Base-by-base conservation (phyloP, 306 rosid genomes). In the Begonia peltatifolia region DNA sequence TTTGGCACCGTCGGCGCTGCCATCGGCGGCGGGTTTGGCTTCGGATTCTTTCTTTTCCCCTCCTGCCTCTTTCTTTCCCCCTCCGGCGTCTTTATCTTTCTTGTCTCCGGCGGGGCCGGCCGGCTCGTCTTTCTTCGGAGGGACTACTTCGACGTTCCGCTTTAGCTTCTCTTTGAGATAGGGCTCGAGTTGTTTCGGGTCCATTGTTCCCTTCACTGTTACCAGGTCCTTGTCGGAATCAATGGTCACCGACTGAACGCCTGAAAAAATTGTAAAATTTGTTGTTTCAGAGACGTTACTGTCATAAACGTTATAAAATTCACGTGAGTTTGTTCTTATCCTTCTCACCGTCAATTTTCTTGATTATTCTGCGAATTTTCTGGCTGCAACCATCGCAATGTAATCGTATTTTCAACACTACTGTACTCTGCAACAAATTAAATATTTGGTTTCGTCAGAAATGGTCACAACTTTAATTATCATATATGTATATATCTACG, bases 381-480 rank as follows among this genome's bases (percentile, higher is more conserved):
- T 69, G 66, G 13, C 79, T 73, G 71, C 99, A 90, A 10, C 88
- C 95, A 0, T 90, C 99, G 30, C 99, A 90, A 56, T 90, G 99
- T 61, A 90, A 67, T 60, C 68, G 75, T 49, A 81, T 81, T 80
- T 80, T 90, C 69, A 83, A 52, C 52, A 74, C 81, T 56, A 70
- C 87, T 41, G 99, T 71, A 56, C 63, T 71, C 94, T 90, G 95
- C 52, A 67, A 62, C 14, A 48, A 15, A 38, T 59, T 41, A 52
- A 72, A 68, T 30, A 7, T 5, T 30, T 30, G 0, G 0, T 30
- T 30, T 30, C 38, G 7, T 30, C 38, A 30, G 38, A 30, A 30
- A 30, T 30, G 9, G 8, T 6, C 38, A 30, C 8, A 30, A 30
- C 38, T 30, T 30, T 30, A 30, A 4, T 2, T 44, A n/a, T 12